Percentiles rank a stretch among this genome's conserved stretches.
These are phyloP conservation scores for Colletotrichum kahawae DNA, from an alignment of 2,329 filamentous ascomycete genomes.

Conservation along the genomic window DNA sequence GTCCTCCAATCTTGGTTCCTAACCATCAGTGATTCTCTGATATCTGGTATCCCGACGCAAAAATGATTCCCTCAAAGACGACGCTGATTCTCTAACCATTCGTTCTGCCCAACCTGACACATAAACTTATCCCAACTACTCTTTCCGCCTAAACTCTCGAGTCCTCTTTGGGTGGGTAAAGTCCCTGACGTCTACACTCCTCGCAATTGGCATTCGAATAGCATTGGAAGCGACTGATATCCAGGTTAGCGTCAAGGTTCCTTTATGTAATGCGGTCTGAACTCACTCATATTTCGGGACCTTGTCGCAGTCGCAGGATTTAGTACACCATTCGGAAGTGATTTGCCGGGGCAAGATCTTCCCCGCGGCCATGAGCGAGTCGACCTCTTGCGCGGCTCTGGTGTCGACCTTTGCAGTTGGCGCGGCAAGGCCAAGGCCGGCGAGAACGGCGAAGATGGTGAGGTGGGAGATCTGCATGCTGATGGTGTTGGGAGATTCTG, in stretches of 20 bases:
- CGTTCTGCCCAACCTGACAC: neutral
- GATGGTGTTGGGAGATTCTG: neutral
- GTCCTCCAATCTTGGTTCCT: neutral
- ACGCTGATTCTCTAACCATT: neutral
- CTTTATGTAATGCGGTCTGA: rapidly evolving
- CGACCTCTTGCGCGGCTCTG: neutral
- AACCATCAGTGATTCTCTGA: neutral
- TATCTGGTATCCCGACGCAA: neutral
- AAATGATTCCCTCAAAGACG: neutral
- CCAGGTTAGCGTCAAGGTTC: neutral
- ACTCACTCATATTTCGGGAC: conserved; percentile 27
- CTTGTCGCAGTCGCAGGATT: conserved; percentile 30
- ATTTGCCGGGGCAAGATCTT: neutral
- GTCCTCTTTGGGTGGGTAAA: neutral
- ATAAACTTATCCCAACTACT: neutral
- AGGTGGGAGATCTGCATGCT: conserved; percentile 1
- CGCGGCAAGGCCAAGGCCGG: neutral
- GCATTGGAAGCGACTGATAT: conserved; percentile 37
- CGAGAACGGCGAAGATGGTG: conserved; percentile 13
- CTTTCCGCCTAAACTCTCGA: neutral
- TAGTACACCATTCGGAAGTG: neutral
- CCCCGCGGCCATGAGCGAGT: conserved; percentile 19
- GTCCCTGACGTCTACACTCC: conserved; percentile 9
- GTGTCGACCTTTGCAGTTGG: neutral
- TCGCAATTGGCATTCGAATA: conserved; percentile 36